These are phyloP conservation scores for Neocatenulostroma microsporum DNA, from an alignment of 2,329 filamentous ascomycete genomes.

Conservation along the genomic window DNA sequence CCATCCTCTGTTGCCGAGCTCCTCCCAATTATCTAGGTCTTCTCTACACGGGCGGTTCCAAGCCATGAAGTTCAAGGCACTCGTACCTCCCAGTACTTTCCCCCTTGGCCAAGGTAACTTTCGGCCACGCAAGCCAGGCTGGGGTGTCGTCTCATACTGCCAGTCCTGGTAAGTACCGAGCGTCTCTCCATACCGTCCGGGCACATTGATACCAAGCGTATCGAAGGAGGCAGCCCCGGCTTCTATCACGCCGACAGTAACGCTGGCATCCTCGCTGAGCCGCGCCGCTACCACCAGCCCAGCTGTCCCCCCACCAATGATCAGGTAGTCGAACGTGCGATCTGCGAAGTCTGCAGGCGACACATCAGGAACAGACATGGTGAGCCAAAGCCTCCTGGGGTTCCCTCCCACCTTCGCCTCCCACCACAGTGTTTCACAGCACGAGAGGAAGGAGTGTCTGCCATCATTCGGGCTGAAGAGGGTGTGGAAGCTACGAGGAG, in stretches of 20 bases:
- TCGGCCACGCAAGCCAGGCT: neutral
- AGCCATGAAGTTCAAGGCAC: constrained; percentile 11
- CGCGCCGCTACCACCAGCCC: constrained; percentile 13
- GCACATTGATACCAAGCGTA: constrained; percentile 6
- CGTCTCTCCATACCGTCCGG: constrained; percentile 2
- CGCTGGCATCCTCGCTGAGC: constrained; percentile 11
- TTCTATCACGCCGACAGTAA: constrained; percentile 19
- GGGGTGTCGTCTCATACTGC: constrained; percentile 3
- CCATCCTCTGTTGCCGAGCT: constrained; percentile 27
- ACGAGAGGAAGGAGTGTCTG: neutral
- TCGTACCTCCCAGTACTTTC: constrained; percentile 11
- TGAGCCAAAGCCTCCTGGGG: neutral
- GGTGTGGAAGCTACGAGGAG: too few species aligned
- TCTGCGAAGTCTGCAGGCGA: constrained; percentile 6
- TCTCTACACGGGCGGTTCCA: constrained; percentile 8
- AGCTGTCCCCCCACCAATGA: constrained; percentile 17
- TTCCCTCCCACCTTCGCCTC: neutral
- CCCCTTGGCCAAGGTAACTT: constrained; percentile 7
- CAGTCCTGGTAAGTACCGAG: constrained; percentile 3
- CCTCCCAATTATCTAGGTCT: constrained; percentile 25
- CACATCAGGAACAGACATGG: neutral
- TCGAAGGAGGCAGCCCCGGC: constrained; percentile 12
- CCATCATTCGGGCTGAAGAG: too few species aligned
- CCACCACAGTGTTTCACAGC: neutral
- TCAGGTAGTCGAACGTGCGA: constrained; percentile 12